phyloP scores from a whole-genome alignment of 2,329 filamentous ascomycete species.

The Scedosporium minutisporum region DNA sequence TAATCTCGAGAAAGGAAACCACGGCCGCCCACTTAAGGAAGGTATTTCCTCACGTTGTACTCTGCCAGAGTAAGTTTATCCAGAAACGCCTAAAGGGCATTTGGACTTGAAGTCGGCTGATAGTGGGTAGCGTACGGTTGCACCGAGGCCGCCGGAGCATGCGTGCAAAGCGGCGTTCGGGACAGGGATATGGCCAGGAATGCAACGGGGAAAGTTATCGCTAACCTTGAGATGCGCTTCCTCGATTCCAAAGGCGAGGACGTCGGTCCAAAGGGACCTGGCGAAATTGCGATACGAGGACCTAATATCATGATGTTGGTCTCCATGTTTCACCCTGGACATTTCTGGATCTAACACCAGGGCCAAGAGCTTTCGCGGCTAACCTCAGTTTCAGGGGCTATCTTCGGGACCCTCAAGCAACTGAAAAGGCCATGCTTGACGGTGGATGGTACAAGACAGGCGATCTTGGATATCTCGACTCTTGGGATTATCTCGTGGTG shows the following conservation, averaged over 20 bases:
- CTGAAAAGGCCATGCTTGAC: background rate
- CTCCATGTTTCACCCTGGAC: background rate
- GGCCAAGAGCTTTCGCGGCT: too few species aligned
- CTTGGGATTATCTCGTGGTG: constrained; percentile 59
- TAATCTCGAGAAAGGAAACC: too few species aligned
- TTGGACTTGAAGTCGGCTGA: background rate
- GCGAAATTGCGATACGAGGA: constrained; percentile 1
- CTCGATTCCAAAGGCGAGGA: background rate
- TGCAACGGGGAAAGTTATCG: background rate
- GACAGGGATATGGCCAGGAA: background rate
- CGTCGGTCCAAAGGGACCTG: background rate
- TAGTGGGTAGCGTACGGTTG: background rate
- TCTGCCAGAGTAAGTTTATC: constrained; percentile 1
- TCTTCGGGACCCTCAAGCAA: too few species aligned
- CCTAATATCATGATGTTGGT: constrained; percentile 2
- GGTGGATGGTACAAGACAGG: constrained; percentile 66
- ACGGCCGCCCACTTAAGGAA: background rate
- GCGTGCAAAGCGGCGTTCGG: constrained; percentile 1
- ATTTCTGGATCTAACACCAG: too few species aligned
- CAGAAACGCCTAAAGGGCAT: too few species aligned
- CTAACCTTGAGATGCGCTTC: constrained; percentile 1
- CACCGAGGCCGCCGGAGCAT: background rate
- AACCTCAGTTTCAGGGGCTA: too few species aligned
- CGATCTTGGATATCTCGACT: constrained; percentile 64
- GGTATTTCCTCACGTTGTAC: background rate